Conservation (phyloP, 2,329 filamentous ascomycete genomes). For the Alternaria dauci region DNA sequence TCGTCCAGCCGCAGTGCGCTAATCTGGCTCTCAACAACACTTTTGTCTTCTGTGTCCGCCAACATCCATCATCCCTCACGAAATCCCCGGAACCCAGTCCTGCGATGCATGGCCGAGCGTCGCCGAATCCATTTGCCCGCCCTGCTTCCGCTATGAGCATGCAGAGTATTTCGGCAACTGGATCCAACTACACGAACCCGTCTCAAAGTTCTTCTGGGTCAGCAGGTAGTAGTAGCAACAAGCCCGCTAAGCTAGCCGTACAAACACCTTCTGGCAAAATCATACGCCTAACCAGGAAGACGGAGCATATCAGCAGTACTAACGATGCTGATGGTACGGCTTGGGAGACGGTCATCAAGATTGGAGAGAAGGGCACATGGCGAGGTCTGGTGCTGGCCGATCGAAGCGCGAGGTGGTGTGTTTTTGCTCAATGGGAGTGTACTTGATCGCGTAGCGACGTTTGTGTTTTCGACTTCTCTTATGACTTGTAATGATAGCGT, state of each 20-base stretch:
- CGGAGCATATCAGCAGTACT: constrained; percentile 65
- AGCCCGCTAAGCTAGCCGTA: constrained; percentile 94
- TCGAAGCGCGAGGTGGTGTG: constrained; percentile 84
- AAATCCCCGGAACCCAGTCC: constrained; percentile 46
- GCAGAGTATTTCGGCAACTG: constrained; percentile 63
- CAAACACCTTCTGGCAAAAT: constrained; percentile 96
- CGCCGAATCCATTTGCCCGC: constrained; percentile 62
- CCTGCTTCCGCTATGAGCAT: constrained; percentile 68
- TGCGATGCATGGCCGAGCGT: constrained; percentile 55
- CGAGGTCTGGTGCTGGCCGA: constrained; percentile 83
- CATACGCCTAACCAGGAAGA: constrained; percentile 83
- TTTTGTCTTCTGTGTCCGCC: constrained; percentile 94
- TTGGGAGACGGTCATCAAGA: constrained; percentile 93
- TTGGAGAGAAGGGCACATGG: constrained; percentile 82
- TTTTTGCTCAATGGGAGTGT: constrained; percentile 82
- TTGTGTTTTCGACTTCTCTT: not conserved
- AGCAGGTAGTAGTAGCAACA: constrained; percentile 66
- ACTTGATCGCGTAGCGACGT: constrained; percentile 18
- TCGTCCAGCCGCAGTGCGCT: constrained; percentile 93
- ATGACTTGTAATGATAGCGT: constrained; percentile 34
- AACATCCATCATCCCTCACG: constrained; percentile 76
- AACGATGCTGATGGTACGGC: constrained; percentile 75
- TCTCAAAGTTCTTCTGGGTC: constrained; percentile 66
- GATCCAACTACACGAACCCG: constrained; percentile 62
- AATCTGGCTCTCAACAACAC: constrained; percentile 93